Evolutionary conservation across 768 basidiomycete species (phyloP).

Genomic region (Candolleomyces efflorescens): DNA sequence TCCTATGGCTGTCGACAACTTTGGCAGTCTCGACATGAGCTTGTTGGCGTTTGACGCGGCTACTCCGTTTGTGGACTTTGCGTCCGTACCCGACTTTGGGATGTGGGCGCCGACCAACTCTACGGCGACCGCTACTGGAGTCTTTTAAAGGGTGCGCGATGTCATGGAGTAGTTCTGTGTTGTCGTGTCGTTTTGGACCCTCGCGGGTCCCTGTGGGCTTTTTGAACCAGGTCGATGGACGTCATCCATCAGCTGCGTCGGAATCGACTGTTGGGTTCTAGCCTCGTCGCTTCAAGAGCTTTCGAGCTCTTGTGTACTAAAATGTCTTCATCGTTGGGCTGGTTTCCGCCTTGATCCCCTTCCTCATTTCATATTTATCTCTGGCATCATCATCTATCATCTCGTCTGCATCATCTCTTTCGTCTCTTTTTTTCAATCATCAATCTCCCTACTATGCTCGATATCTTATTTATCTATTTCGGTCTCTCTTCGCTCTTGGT

Average conservation of each 20-base stretch:
- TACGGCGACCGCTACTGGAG: neutral
- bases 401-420: neutral
- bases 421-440: neutral
- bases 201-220: neutral
- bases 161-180: neutral
- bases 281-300: neutral
- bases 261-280: neutral
- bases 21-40: slow-evolving; percentile 10
- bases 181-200: neutral
- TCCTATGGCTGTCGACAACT: slow-evolving; percentile 7
- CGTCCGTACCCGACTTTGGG: slow-evolving; percentile 6
- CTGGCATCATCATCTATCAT: neutral
- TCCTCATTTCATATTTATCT: neutral
- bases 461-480: neutral
- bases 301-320: neutral
- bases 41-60: neutral
- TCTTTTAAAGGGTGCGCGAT: neutral
- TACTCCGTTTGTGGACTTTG: neutral
- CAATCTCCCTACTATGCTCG: neutral
- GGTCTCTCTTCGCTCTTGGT: neutral
- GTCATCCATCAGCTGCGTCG: neutral
- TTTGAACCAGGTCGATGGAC: neutral
- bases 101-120: slow-evolving; percentile 1
- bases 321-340: neutral
- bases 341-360: neutral